Evolutionary conservation across 805 yeast species (phyloP), one percentile per base, ranked within the genome.

Genomic region (Kazachstania bromeliacearum): DNA sequence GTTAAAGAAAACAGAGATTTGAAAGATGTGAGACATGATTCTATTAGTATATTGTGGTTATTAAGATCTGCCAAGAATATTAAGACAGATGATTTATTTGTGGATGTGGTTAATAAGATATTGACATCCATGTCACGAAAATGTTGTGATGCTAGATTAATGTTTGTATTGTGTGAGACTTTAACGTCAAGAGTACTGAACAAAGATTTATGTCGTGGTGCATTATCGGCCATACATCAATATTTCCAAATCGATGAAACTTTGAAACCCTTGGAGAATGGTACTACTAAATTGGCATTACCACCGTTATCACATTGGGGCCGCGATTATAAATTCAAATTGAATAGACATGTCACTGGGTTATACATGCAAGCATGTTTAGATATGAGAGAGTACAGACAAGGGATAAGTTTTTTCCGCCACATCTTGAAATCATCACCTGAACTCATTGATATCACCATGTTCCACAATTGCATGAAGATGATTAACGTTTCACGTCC

Each of bases 41-140:
- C 49, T 7, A 54, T 52, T 17, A 52, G 57, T 2, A 51, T 42
- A 33, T 39, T 46, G 7, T 42, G 44, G 42, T 39, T 57, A 31
- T 35, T 54, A 4, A 47, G 51, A 23, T 51, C 51, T 1, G 41
- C 45, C 20, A 24, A 45, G 6, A 44, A 45, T 16, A 36, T 51
- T 4, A 35, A 43, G 12, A 44, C 48, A 13, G 51, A 44, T 17
- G 13, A 24, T 6, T 31, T 44, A 14, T 53, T 51, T 34, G 29
- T 39, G 15, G 46, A 44, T 14, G 17, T 50, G 13, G 35, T 50
- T 12, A 42, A 44, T 32, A 42, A 34, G 3, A 15, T 53, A 5
- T 40, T 57, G 31, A 38, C 38, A 14, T 33, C 34, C 1, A 43
- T 55, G 7, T 53, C 54, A 10, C 20, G 34, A 7, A 43, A 34